These are phyloP conservation scores for Chlamydomonas reinhardtii DNA, from an alignment of 163 green algal genomes.

Conservation along the genomic window DNA sequence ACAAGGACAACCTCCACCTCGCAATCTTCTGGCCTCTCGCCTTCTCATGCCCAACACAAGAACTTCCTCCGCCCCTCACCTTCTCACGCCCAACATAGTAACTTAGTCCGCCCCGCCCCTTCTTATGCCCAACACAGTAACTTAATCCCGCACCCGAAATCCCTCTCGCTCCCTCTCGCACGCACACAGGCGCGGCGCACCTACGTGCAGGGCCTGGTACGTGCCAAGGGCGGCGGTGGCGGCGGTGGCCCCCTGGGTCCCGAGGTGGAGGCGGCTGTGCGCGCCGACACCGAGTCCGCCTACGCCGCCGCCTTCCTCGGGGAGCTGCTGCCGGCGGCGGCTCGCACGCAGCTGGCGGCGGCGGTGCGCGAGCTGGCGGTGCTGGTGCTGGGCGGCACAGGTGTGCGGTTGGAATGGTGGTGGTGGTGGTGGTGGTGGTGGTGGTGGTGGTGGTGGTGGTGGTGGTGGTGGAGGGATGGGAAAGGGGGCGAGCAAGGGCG, in stretches of 20 bases:
- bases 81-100: no score
- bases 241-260: background rate
- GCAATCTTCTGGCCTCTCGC: no score
- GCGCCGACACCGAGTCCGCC: constrained; percentile 3
- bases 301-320: constrained; percentile 17
- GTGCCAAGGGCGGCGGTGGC: constrained; percentile 22
- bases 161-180: no score
- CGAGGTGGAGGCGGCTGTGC: constrained; percentile 31
- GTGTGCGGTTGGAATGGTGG: constrained; percentile 11
- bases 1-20: no score
- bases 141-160: no score
- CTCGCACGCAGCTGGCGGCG: constrained; percentile 22
- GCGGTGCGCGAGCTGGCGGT: constrained; percentile 38
- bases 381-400: constrained; percentile 45
- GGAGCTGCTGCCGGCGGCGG: constrained; percentile 13
- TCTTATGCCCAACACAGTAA: no score
- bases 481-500: no score
- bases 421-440: no score
- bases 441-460: background rate
- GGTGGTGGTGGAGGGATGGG: no score
- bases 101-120: no score
- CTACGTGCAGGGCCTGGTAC: constrained; percentile 35
- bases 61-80: no score
- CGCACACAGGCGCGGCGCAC: constrained; percentile 30
- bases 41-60: no score